Percentiles rank a stretch among this genome's conserved stretches.
Evolutionary conservation across 805 yeast species (phyloP).

Genomic region (Peterozyma xylosa): DNA sequence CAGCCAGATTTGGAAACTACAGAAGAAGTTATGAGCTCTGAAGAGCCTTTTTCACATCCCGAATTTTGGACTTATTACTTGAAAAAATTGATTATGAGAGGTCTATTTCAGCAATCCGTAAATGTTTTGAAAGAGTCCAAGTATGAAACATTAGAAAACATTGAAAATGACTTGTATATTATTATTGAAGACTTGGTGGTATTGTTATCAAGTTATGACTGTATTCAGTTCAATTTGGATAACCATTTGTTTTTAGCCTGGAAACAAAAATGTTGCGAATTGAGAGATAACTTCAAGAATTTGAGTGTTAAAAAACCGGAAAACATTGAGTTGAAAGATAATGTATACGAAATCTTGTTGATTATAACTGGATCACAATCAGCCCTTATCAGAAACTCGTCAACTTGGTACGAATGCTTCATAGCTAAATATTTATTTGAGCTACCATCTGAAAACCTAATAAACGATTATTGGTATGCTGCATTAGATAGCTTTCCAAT

Average conservation of each 20-base stretch:
- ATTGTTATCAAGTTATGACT: slow-evolving; percentile 31
- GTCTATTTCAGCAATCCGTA: slow-evolving; percentile 49
- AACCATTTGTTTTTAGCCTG: slow-evolving; percentile 37
- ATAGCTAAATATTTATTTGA: slow-evolving; percentile 36
- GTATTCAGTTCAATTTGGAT: slow-evolving; percentile 23
- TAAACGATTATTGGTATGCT: slow-evolving; percentile 31
- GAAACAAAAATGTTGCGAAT: slow-evolving; percentile 42
- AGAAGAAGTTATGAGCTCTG: slow-evolving; percentile 33
- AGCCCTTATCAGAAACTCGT: slow-evolving; percentile 43
- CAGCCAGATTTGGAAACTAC: slow-evolving; percentile 50
- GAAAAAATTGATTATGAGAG: slow-evolving; percentile 51
- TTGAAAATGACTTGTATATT: slow-evolving; percentile 23
- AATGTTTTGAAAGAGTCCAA: slow-evolving; percentile 35
- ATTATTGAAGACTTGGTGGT: slow-evolving; percentile 33
- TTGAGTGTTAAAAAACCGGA: slow-evolving; percentile 13
- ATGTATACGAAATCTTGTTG: slow-evolving; percentile 33
- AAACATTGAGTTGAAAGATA: slow-evolving; percentile 21
- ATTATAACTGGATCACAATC: slow-evolving; percentile 38
- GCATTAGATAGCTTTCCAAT: slow-evolving; percentile 26
- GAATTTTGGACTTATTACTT: slow-evolving; percentile 58
- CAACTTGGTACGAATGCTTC: slow-evolving; percentile 64
- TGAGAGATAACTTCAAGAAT: slow-evolving; percentile 32
- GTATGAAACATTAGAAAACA: slow-evolving; percentile 29
- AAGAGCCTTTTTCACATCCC: slow-evolving; percentile 39
- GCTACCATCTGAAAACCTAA: slow-evolving; percentile 41